phyloP scores from a whole-genome alignment of 306 rosid genomes.

The Alnus rubra region DNA sequence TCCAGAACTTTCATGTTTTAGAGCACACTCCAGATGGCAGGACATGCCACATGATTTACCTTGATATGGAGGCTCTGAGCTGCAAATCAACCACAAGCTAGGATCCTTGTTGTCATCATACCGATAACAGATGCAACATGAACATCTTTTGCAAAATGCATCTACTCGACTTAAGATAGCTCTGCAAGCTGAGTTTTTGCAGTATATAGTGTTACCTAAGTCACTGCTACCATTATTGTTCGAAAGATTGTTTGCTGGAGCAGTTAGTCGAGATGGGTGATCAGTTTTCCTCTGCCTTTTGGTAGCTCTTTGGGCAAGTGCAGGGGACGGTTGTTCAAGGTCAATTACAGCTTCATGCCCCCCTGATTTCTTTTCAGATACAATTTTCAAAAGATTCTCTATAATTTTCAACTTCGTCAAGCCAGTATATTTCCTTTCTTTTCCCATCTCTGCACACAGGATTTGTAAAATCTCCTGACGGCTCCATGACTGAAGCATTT shows the following conservation, averaged over 20 bases:
- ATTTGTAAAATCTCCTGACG: conserved; percentile 94
- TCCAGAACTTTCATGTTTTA: conserved; percentile 70
- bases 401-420: conserved; percentile 89
- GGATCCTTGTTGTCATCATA: conserved; percentile 99
- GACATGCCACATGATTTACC: conserved; percentile 89
- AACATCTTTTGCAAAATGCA: conserved; percentile 88
- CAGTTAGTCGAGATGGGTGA: conserved; percentile 65
- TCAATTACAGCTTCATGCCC: conserved; percentile 44
- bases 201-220: conserved; percentile 39
- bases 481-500: conserved; percentile 89
- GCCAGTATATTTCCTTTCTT: conserved; percentile 98
- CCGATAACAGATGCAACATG: conserved; percentile 82
- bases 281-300: conserved; percentile 93
- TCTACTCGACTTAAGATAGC: conserved; percentile 63
- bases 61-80: conserved; percentile 81
- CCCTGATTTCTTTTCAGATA: conserved; percentile 79
- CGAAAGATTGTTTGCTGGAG: conserved; percentile 43
- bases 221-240: conserved; percentile 42
- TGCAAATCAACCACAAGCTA: conserved; percentile 89
- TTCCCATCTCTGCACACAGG: conserved; percentile 97
- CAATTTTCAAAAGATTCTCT: conserved; percentile 84
- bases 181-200: conserved; percentile 94
- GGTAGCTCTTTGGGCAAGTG: conserved; percentile 57
- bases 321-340: conserved; percentile 55
- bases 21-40: conserved; percentile 97